Percentiles rank a stretch among this genome's conserved stretches.
These are phyloP conservation scores for Sanguinoderma infundibulare DNA, from an alignment of 1,284 basidiomycete species.

Conservation along the genomic window DNA sequence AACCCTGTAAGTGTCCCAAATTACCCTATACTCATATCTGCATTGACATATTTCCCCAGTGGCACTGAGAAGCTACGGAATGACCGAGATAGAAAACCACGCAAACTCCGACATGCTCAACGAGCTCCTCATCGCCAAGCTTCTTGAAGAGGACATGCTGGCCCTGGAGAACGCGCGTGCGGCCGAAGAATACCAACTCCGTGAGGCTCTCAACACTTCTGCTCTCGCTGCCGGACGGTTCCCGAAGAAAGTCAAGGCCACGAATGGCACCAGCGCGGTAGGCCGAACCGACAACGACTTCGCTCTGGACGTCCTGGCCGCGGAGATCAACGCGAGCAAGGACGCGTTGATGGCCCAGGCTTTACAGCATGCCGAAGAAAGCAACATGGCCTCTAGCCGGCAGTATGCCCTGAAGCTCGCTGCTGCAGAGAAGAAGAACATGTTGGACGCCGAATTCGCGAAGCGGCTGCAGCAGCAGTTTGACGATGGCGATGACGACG, in stretches of 20 bases:
- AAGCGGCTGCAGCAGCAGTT: constrained; percentile 39
- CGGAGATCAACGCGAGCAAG: constrained; percentile 35
- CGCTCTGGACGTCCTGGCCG: constrained; percentile 36
- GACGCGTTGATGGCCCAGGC: constrained; percentile 41
- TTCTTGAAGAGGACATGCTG: constrained; percentile 41
- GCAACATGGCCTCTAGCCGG: constrained; percentile 30
- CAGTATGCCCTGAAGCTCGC: constrained; percentile 44
- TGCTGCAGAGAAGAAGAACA: constrained; percentile 43
- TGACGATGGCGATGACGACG: constrained; percentile 32
- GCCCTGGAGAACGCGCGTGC: constrained; percentile 31
- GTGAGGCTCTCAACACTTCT: constrained; percentile 29
- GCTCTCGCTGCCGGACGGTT: constrained; percentile 30
- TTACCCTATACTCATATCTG: background rate
- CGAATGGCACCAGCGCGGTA: background rate
- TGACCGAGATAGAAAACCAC: constrained; percentile 13
- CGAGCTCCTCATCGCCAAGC: constrained; percentile 42
- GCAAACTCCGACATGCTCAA: constrained; percentile 22
- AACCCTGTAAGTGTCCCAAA: background rate
- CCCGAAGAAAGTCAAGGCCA: constrained; percentile 21
- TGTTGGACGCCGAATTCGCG: constrained; percentile 44
- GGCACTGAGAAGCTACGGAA: background rate
- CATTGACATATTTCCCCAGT: background rate
- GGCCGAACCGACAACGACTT: constrained; percentile 33
- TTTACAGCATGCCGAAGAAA: constrained; percentile 36
- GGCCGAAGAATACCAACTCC: constrained; percentile 40